These are phyloP conservation scores for Pezicula radicicola DNA, from an alignment of 2,329 filamentous ascomycete genomes.

Conservation along the genomic window DNA sequence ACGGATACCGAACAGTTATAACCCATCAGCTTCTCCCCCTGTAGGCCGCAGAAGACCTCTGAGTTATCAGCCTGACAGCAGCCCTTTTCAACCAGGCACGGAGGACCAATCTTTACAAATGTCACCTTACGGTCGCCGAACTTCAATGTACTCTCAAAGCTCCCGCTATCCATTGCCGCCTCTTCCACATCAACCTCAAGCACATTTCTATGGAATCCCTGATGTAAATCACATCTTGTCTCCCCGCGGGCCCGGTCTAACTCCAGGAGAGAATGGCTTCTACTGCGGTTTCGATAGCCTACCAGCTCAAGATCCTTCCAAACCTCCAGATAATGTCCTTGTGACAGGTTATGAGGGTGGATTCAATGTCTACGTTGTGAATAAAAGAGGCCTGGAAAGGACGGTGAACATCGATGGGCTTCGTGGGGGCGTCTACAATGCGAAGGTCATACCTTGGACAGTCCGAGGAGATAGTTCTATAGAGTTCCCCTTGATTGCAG, in stretches of 20 bases:
- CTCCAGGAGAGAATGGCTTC: conserved; percentile 67
- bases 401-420: conserved; percentile 72
- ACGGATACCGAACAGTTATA: conserved; percentile 18
- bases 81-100: conserved; percentile 25
- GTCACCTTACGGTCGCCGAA: conserved; percentile 39
- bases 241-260: conserved; percentile 49
- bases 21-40: conserved; percentile 28
- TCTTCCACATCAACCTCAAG: conserved; percentile 70
- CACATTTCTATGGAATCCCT: conserved; percentile 74
- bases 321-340: conserved; percentile 57
- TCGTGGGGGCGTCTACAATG: conserved; percentile 74
- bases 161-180: conserved; percentile 55
- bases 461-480: conserved; percentile 48
- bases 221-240: conserved; percentile 63
- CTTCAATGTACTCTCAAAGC: conserved; percentile 50
- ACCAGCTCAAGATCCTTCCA: conserved; percentile 28
- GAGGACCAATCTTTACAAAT: conserved; percentile 47
- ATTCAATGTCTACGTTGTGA: conserved; percentile 71
- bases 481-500: conserved; percentile 70
- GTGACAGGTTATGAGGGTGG: conserved; percentile 79
- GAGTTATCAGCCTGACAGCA: conserved; percentile 45
- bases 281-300: conserved; percentile 81
- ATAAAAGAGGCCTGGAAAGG: conserved; percentile 67
- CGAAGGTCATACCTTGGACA: conserved; percentile 77
- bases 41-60: conserved; percentile 41